Evolutionary conservation across 805 yeast species (phyloP), one percentile per base, ranked within the genome.

Genomic region (Hyphopichia homilentoma): DNA sequence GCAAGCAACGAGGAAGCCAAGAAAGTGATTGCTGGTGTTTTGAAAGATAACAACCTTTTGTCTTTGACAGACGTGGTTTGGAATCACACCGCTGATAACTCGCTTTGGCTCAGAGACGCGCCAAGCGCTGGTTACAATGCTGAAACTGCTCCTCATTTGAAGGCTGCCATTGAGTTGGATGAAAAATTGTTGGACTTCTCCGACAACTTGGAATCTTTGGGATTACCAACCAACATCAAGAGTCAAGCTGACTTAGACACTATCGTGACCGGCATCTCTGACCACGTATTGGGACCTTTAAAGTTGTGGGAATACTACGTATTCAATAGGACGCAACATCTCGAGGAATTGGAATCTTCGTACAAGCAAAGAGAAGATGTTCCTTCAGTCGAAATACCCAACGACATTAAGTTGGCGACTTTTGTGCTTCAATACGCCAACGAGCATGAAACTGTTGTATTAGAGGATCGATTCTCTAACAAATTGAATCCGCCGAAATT

Each of bases 61-160:
- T 72, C 96, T 0, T 65, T 90, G 63, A 86, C 96, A 1, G 98
- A 90, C 57, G 81, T 93, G 19, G 97, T 90, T 2, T 80, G 88
- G 70, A 90, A 90, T 54, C 98, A 90, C 52, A 90, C 97, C 0
- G 96, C 97, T 2, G 73, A 85, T 52, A 86, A 90, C 58, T 87
- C 97, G 0, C 57, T 49, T 0, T 90, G 98, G 98, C 59, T 93
- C 21, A 61, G 74, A 26, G 83, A 80, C 2, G 88, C 85, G 45
- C 97, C 97, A 0, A 96, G 89, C 15, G 77, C 84, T 2, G 97
- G 97, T 7, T 90, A 90, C 59, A 84, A 86, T 37, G 71, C 71
- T 16, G 73, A 72, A 32, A 89, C 96, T 2, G 95, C 97, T 2
- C 97, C 97, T 4, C 96, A 90, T 59, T 70, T 90, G 41, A 68